A percentile compares a stretch with the other conserved stretches of the same genome.
Evolutionary conservation across 2,329 filamentous ascomycete genomes (phyloP).

Genomic region (Alternaria tenuissima): DNA sequence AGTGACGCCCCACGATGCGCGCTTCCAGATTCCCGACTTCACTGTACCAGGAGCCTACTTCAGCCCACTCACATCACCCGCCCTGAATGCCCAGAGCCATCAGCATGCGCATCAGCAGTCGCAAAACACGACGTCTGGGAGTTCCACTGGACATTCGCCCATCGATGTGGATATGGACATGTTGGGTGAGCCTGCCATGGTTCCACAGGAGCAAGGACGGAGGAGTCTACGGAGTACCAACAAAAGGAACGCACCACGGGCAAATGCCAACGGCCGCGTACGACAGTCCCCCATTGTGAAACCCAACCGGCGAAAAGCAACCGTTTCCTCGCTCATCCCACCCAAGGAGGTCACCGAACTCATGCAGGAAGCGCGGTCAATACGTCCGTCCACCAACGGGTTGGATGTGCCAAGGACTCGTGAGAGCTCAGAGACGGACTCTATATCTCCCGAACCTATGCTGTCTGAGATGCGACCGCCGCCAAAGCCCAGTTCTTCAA

Average conservation of each 20-base stretch:
- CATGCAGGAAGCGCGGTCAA: conserved; percentile 48
- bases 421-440: conserved; percentile 57
- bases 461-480: conserved; percentile 65
- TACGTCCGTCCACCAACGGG: conserved; percentile 32
- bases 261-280: conserved; percentile 58
- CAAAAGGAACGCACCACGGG: conserved; percentile 63
- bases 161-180: conserved; percentile 58
- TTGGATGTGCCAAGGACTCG: conserved; percentile 38
- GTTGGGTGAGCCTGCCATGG: conserved; percentile 47
- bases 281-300: conserved; percentile 78
- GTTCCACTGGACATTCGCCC: conserved; percentile 59
- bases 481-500: conserved; percentile 70
- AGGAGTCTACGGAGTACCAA: conserved; percentile 36
- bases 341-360: conserved; percentile 56
- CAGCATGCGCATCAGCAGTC: conserved; percentile 41
- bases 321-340: conserved; percentile 54
- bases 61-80: conserved; percentile 82
- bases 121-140: conserved; percentile 59
- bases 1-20: conserved; percentile 78
- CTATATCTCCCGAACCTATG: conserved; percentile 59
- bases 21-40: conserved; percentile 67
- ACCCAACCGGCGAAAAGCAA: conserved; percentile 61
- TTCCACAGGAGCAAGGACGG: conserved; percentile 55
- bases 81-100: conserved; percentile 73
- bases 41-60: conserved; percentile 77